Base-by-base conservation (phyloP, 2,329 filamentous ascomycete species). In the Blumeria graminis region DNA sequence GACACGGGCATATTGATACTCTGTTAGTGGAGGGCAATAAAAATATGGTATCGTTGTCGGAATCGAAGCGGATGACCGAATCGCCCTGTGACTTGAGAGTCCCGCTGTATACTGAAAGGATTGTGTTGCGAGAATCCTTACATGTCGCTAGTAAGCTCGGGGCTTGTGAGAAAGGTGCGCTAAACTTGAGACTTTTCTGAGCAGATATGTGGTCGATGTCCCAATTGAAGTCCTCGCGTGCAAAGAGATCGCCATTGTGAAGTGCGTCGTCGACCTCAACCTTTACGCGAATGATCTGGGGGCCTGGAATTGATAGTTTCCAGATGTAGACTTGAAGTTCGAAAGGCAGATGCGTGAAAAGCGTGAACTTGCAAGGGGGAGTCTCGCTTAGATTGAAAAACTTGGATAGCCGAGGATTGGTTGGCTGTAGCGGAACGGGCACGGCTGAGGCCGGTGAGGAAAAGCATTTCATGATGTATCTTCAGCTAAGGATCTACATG, bases 31-130 rank as follows among this genome's bases (percentile, higher is more conserved):
- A 28, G 4, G 52, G 52, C 3, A 54, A 39, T 11, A 54, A 3
- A 32, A 54, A 54, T 39, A 54, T 54, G 13, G 52, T 54, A 18
- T 54, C 52, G 33, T 54, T 54, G 13, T 54, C 52, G 28, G 52
- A 36, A 32, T 54, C 36, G 10, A 54, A 54, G 22, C 52, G 52
- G 28, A 54, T 54, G 14, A 54, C 36, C 13, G 34, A 32, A 18
- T 54, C 52, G 36, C 16, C 52, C 32, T 54, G 39, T 13, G 52
- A 54, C 32, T 54, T 54, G 5, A 54, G 18, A 8, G 13, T 39
- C 14, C 52, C 52, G 6, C 16, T 39, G 18, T 54, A 54, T 38
- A 28, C 52, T 11, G 16, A 35, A 11, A 54, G 18, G 32, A 54
- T 54, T 4, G 34, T 36, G 28, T 16, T 36, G 13, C 52, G 52